Evolutionary conservation across 2,329 filamentous ascomycete genomes (phyloP).

Genomic region (Mycosphaerella sp.): DNA sequence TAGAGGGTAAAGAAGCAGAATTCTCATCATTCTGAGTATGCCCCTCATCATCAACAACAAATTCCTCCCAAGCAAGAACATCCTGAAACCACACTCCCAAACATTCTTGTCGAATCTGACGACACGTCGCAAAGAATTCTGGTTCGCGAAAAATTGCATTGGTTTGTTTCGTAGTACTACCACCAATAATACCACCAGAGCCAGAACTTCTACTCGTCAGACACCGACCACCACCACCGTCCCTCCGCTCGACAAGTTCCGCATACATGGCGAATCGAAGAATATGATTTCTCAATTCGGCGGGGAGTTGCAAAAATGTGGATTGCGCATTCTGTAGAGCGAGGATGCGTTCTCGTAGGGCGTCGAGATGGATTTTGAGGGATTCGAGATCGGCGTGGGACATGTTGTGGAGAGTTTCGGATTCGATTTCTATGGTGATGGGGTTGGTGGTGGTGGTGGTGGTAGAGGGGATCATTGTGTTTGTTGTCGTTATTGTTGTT

Average conservation of each 20-base stretch:
- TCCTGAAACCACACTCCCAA: slow-evolving; percentile 16
- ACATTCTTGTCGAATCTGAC: slow-evolving; percentile 16
- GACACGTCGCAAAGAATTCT: slow-evolving; percentile 13
- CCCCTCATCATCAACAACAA: neutral
- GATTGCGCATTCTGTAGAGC: slow-evolving; percentile 19
- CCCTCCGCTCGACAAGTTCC: slow-evolving; percentile 14
- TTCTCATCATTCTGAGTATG: too few relatives aligned
- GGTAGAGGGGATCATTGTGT: too few relatives aligned
- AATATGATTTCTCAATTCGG: slow-evolving; percentile 18
- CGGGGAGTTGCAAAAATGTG: slow-evolving; percentile 14
- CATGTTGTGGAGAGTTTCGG: slow-evolving; percentile 10
- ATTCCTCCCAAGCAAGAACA: slow-evolving; percentile 21
- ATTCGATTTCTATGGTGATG: too few relatives aligned
- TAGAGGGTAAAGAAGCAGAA: too few relatives aligned
- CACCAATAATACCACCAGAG: neutral
- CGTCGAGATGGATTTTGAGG: slow-evolving; percentile 15
- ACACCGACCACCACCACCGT: neutral
- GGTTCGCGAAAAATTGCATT: slow-evolving; percentile 13
- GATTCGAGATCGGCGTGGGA: slow-evolving; percentile 14
- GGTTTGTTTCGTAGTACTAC: neutral
- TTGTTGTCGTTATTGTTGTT: slow-evolving; percentile 1
- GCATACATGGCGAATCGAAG: slow-evolving; percentile 17
- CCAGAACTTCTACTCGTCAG: too few relatives aligned
- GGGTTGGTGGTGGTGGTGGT: too few relatives aligned
- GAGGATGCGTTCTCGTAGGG: slow-evolving; percentile 16